Conservation (phyloP, 2,329 filamentous ascomycete species). For the Colletotrichum sp. region DNA sequence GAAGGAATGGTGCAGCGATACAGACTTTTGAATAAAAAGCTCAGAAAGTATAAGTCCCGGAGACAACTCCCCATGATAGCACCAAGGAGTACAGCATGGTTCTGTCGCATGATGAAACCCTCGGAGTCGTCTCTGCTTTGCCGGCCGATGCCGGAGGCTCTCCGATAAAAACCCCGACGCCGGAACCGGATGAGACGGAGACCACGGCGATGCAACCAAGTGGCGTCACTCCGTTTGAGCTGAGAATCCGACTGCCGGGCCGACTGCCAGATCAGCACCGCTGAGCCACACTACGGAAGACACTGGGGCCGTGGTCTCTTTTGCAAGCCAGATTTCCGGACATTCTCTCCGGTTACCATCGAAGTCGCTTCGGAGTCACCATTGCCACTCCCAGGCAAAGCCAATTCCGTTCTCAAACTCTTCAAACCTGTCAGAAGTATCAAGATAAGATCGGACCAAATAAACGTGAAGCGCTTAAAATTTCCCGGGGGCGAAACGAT, state of each 20-base stretch:
- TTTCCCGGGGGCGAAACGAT: not conserved
- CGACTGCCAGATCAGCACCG: not conserved
- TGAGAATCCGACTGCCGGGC: not conserved
- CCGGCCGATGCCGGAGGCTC: not conserved
- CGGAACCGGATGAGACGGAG: not conserved
- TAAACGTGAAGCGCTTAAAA: not conserved
- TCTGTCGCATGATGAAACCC: not conserved
- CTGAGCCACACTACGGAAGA: not conserved
- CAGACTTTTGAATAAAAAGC: not conserved
- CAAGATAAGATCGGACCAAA: not conserved
- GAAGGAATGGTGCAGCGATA: not conserved
- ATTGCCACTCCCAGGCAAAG: not conserved
- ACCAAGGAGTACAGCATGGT: not conserved
- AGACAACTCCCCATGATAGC: not conserved
- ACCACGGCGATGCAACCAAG: not conserved
- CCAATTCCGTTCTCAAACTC: not conserved
- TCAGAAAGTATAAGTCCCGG: not conserved
- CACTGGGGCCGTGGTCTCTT: not conserved
- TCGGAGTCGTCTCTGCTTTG: not conserved
- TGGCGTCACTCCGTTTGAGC: not conserved
- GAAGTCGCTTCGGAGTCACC: not conserved
- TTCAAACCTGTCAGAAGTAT: not conserved
- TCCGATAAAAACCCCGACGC: not conserved
- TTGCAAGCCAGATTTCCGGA: not conserved
- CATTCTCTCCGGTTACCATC: not conserved